Percentiles rank a stretch among this genome's conserved stretches.
Evolutionary conservation across 169 alveolate species (phyloP).

Genomic region (Eimeria zaria): DNA sequence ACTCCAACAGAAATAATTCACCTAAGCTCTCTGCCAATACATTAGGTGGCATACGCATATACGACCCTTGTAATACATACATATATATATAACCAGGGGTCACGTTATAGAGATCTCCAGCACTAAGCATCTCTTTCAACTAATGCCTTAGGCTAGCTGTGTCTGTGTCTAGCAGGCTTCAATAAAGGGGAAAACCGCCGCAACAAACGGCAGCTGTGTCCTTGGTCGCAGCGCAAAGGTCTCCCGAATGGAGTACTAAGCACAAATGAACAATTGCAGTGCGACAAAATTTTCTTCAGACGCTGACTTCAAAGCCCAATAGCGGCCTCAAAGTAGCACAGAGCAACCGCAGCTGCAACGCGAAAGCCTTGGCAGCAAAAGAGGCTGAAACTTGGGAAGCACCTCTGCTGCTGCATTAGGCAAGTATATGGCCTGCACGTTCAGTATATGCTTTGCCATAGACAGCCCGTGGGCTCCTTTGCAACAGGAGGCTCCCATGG

Average conservation of each 20-base stretch:
- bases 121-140: background rate
- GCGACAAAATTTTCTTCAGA: background rate
- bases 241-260: background rate
- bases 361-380: slow-evolving; percentile 43
- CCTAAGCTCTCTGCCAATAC: too few species aligned
- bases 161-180: background rate
- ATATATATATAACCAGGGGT: background rate
- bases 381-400: slow-evolving; percentile 73
- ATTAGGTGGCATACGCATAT: too few species aligned
- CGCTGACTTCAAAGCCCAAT: background rate
- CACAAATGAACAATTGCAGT: background rate
- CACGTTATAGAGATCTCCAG: background rate
- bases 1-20: too few species aligned
- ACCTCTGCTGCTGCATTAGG: slow-evolving; percentile 71
- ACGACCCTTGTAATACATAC: too few species aligned
- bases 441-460: background rate
- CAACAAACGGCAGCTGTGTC: background rate
- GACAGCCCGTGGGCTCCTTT: background rate
- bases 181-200: background rate
- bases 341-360: slow-evolving; percentile 64
- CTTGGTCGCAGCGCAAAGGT: background rate
- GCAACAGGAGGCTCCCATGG: background rate
- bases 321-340: slow-evolving; percentile 23
- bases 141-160: background rate
- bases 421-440: slow-evolving; percentile 59